A percentile compares a stretch with the other conserved stretches of the same genome.
Evolutionary conservation across 176 grass and related monocot genomes (phyloP).

Genomic region (Paspalum vaginatum): DNA sequence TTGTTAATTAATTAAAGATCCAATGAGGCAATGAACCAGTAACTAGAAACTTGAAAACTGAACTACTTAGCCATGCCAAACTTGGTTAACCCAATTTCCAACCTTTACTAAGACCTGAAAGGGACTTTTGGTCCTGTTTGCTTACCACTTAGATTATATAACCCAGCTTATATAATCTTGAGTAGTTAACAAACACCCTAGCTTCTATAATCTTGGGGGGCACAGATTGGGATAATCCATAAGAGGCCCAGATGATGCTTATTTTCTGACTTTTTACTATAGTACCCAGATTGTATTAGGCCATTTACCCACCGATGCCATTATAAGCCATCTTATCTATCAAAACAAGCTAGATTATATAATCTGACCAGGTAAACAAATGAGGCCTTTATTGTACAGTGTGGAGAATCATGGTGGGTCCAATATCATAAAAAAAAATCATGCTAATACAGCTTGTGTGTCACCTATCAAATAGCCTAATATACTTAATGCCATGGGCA

Average conservation of each 20-base stretch:
- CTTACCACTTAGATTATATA: no score
- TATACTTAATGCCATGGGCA: neutral
- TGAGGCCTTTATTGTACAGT: neutral
- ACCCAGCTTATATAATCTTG: no score
- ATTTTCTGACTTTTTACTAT: no score
- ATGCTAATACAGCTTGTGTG: neutral
- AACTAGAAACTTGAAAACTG: constrained; percentile 10
- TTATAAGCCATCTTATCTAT: no score
- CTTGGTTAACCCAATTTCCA: neutral
- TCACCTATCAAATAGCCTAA: neutral
- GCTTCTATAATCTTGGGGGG: no score
- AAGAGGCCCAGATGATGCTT: no score
- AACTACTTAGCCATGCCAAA: constrained; percentile 18
- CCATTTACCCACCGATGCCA: no score
- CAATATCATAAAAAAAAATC: constrained; percentile 5
- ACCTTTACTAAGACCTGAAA: constrained; percentile 27
- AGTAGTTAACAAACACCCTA: no score
- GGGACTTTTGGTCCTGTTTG: neutral
- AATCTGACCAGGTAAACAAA: no score
- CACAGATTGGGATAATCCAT: no score
- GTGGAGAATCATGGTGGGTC: neutral
- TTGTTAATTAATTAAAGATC: constrained; percentile 29
- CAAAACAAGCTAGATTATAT: no score
- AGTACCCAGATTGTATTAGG: no score
- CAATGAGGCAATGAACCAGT: neutral